Base-by-base conservation (phyloP, 2,329 filamentous ascomycete genomes). In the Aspergillus nomiae region DNA sequence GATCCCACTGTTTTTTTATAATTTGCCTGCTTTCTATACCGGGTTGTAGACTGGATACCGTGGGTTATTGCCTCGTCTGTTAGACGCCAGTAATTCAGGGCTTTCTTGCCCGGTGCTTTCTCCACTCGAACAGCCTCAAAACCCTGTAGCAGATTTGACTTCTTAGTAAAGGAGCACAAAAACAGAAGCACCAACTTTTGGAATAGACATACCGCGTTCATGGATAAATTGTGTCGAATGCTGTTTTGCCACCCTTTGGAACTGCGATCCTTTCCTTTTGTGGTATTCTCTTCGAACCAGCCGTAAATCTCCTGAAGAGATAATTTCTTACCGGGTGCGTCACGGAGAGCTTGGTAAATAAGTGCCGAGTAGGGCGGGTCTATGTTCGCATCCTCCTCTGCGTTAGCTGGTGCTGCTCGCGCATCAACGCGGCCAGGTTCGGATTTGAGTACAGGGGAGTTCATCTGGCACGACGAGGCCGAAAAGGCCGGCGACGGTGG, bases 161-260 rank as follows among this genome's bases (percentile, higher is more conserved):
- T 59, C 9, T 59, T 46, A 58, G 59, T 53, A 56, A 50, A 50
- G 65, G 34, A 60, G 57, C 63, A 55, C 62, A 36, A 58, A 59
- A 55, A 63, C 45, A 45, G 34, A 61, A 41, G 19, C 11, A 58
- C 65, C 55, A 65, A 61, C 41, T 62, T 32, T 19, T 32, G 11
- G 50, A 63, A 65, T 26, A 16, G 58, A 83, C 88, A 79, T 87
- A 97, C 94, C 64, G 86, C 85, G 71, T 98, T 98, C 94, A 98
- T 97, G 55, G 92, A 97, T 9, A 98, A 82, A 70, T 98, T 98
- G 77, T 98, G 94, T 2, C 94, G 87, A 67, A 98, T 96, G 75
- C 92, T 96, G 77, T 97, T 98, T 79, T 94, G 91, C 94, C 94
- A 98, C 11, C 94, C 94, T 70, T 89, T 90, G 14, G 78, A 81